Conservation (phyloP, 495 filamentous ascomycete genomes). For the Hypomontagnella submonticulosa region DNA sequence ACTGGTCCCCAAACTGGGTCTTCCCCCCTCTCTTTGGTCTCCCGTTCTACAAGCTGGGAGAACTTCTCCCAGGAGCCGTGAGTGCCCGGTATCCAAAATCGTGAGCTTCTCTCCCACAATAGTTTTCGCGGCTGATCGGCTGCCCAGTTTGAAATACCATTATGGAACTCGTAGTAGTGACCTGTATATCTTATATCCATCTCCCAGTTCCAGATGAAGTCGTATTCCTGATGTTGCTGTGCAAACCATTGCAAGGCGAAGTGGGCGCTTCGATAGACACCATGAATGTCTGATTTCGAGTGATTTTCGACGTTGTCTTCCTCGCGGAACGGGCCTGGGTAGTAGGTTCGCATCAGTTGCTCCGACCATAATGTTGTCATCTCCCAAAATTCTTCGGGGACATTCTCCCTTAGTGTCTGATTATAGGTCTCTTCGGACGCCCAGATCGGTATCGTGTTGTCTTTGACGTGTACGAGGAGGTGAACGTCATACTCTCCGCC, state of each 20-base stretch:
- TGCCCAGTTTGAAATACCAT: conserved; percentile 59
- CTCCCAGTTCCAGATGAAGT: conserved; percentile 71
- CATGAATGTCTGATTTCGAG: conserved; percentile 54
- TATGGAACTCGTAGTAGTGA: conserved; percentile 66
- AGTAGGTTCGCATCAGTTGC: conserved; percentile 53
- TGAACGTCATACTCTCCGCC: conserved; percentile 70
- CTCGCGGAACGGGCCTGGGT: conserved; percentile 51
- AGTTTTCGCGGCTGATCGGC: conserved; percentile 65
- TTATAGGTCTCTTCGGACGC: conserved; percentile 60
- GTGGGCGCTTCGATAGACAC: conserved; percentile 47
- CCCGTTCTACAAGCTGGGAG: conserved; percentile 54
- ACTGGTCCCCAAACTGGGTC: conserved; percentile 45
- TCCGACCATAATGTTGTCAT: conserved; percentile 68
- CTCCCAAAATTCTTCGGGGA: conserved; percentile 65
- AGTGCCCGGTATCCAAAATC: conserved; percentile 59
- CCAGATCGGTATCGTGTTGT: conserved; percentile 64
- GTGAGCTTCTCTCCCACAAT: conserved; percentile 59
- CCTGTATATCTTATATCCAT: conserved; percentile 69
- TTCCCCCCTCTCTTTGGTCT: conserved; percentile 33
- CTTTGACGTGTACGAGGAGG: conserved; percentile 68
- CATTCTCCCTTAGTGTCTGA: conserved; percentile 59
- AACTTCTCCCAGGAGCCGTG: conserved; percentile 60
- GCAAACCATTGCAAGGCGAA: conserved; percentile 67
- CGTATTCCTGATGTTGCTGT: conserved; percentile 67
- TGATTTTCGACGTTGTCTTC: conserved; percentile 59